Base-by-base conservation (phyloP, 495 filamentous ascomycete species). In the Trichoderma asperelloides region DNA sequence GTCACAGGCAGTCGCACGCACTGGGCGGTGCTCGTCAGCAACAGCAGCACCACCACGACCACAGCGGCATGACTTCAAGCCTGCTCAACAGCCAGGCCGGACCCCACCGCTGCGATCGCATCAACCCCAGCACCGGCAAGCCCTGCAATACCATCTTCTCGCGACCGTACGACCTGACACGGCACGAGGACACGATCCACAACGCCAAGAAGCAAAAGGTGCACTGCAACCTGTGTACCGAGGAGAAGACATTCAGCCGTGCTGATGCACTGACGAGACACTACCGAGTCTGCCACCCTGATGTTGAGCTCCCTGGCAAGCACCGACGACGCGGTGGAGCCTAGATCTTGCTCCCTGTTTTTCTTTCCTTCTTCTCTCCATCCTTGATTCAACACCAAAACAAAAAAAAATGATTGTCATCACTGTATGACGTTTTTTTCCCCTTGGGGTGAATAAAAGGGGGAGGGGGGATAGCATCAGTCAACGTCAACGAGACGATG, bases 171-270 rank as follows among this genome's bases (percentile, higher is more conserved):
- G 95, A 98, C 78, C 85, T 98, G 40, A 98, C 95, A 12, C 85
- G 95, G 12, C 95, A 98, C 75, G 95, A 98, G 77, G 94, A 97
- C 71, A 98, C 95, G 13, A 97, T 98, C 71, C 95, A 98, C 82
- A 97, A 96, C 71, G 89, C 88, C 5, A 85, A 88, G 71, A 96
- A 97, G 85, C 87, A 91, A 73, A 98, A 98, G 79, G 93, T 96
- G n/a, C 88, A 92, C 27, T 98, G 94, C 76, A 87, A 93, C 65
- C 78, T 96, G 62, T 98, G 94, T 78, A 93, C 91, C n/a, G 95
- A 98, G 69, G 93, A 97, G 73, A 97, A 98, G 83, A 94, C 91
- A 0, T 97, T 98, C 73, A 94, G 90, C 67, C 86, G 95, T 70
- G 93, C 92, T 69, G 95, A 97, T 81, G 95, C 84, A 2, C 83